Conservation (phyloP, 345 rosid species). For the Orychophragmus violaceus region DNA sequence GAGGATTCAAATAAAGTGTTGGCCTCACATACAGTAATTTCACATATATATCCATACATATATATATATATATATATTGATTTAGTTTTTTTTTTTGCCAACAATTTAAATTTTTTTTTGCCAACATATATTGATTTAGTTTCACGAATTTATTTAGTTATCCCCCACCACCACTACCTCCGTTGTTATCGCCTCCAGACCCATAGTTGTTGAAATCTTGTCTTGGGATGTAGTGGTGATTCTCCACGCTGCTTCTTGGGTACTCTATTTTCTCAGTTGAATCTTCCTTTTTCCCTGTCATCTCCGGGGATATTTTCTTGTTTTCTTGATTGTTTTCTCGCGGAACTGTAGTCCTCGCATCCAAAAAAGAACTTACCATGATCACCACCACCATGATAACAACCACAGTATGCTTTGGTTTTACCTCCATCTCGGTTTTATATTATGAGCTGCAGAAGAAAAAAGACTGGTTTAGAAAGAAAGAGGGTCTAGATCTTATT, state of each 20-base stretch:
- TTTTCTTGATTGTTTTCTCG: neutral
- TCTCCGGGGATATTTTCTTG: neutral
- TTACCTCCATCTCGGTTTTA: neutral
- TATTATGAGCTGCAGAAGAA: neutral
- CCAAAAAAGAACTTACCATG: conserved; percentile 11
- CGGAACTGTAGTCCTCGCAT: neutral
- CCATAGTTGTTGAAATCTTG: conserved; percentile 38
- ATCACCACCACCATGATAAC: neutral
- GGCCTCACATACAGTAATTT: neutral
- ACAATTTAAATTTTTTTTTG: no score
- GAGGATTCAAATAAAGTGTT: neutral
- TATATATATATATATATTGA: no score
- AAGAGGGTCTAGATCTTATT: neutral
- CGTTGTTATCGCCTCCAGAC: conserved; percentile 29
- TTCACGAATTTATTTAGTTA: no score
- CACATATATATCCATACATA: neutral
- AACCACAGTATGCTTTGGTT: neutral
- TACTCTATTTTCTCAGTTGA: conserved; percentile 12
- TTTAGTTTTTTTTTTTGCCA: no score
- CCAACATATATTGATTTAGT: no score
- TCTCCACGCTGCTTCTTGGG: conserved; percentile 29
- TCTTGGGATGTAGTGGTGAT: conserved; percentile 48
- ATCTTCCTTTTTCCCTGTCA: neutral
- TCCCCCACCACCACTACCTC: conserved; percentile 26
- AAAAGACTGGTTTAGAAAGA: neutral